Base-by-base conservation (phyloP, 164 flowering plant species). In the Umbilicus rupestris region DNA sequence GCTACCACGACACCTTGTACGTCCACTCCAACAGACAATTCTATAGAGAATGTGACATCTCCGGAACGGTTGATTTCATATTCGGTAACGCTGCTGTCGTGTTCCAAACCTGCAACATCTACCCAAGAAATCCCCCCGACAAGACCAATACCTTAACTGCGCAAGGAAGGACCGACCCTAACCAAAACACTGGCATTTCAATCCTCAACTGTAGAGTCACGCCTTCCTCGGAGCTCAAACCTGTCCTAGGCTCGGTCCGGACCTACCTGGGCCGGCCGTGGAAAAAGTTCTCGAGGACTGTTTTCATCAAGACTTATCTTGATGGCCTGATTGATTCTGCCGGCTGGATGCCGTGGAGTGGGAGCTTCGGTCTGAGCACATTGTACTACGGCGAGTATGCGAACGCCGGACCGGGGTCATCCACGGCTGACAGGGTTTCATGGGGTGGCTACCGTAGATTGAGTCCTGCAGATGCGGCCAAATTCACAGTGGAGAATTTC, bases 61-160 rank as follows among this genome's bases (percentile, higher is more conserved):
- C 79, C 19, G 89, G 88, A 3, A 87, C 92, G 0, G 84, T 85
- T 0, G 93, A 87, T 62, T 85, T 84, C 77, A 81, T 87, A 5
- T 87, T 85, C 28, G 92, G 92, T 0, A 80, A 87, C 24, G 87
- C 94, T 0, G 89, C 87, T 0, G 95, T 74, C 0, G 89, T 86
- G 0, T 52, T 87, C 39, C 90, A 88, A 35, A 80, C 78, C 41
- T 86, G 91, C 47, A 85, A 73, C 73, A 75, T 85, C 46, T 73
- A 65, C 20, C 69, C 85, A 0, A 77, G 89, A 0, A 73, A 75
- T 28, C 89, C 90, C 3, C 82, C 79, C 8, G 73, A 72, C 66
- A 80, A 76, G 33, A 83, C 84, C 76, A 82, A 79, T 72, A 82
- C 81, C 5, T 17, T 87, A 72, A 69, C 92, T n/a, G 82, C 85